Evolutionary conservation across 176 grass and related monocot species (phyloP), one percentile per base, ranked within the genome.

Genomic region (Bromus sterilis): DNA sequence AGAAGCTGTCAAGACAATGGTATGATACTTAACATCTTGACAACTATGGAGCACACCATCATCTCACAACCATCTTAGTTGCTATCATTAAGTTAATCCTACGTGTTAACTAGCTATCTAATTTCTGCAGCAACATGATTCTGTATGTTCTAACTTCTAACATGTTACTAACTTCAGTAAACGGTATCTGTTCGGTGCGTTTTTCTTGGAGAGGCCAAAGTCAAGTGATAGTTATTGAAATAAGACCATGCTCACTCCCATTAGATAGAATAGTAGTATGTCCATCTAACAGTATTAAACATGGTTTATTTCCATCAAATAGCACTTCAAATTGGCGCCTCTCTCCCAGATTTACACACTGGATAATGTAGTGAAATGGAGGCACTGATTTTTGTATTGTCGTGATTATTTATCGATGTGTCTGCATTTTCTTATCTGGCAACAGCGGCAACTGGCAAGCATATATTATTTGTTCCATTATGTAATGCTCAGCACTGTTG

Each of bases 1-100:
- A 18, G 90, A 93, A 74, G 86, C 84, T 81, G 60, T 87, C 74
- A 80, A 88, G 71, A 80, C 81, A 80, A 85, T 87, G 92, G 95
- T 98, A 85, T 78, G 56, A 75, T 87, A 33, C 70, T 51, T 83
- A 70, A 48, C 78, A 76, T 73, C 59, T 72, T 23, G 53, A 48
- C 14, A 57, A 83, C 30, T 57, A 42, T 79, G 13, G 51, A 25
- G 76, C 62, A 81, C n/a, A 14, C 32, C 37, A 75, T 57, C 39
- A 37, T 77, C 13, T 40, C 53, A 82, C 74, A 78, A 43, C 66
- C 60, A 49, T 53, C 10, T 80, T 75, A 66, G 16, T 82, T 44
- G 1, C 75, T 75, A 32, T 68, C 7, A 12, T 72, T 64, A 67
- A 28, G 23, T 49, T 68, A 83, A 46, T 78, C 56, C 49, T 70